Evolutionary conservation across 139 green algal genomes (phyloP).

Genomic region (Pleodorina starrii): DNA sequence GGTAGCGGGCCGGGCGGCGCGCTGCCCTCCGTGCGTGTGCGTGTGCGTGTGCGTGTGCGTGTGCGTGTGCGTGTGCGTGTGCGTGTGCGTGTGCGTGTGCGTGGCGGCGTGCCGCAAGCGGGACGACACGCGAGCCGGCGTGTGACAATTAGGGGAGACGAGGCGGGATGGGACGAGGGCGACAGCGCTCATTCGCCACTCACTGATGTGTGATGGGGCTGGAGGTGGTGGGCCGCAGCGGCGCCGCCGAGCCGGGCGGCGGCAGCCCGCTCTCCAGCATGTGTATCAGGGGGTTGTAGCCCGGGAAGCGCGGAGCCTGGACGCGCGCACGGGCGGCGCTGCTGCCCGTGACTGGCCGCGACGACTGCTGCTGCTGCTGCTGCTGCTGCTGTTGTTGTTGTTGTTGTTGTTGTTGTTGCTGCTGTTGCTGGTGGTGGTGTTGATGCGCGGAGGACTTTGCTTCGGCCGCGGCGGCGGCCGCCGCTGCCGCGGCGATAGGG

Average conservation of each 20-base stretch:
- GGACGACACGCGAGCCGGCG: no score
- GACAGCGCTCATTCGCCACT: no score
- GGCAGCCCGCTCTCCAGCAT: conserved; percentile 8
- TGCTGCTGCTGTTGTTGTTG: background rate
- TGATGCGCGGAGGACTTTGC: no score
- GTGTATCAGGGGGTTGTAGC: conserved; percentile 50
- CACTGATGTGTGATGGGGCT: conserved; percentile 43
- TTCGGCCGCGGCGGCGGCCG: background rate
- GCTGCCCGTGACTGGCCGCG: background rate
- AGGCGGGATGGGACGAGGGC: no score
- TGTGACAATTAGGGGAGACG: no score
- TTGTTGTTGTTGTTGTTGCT: background rate
- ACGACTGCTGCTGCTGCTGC: background rate
- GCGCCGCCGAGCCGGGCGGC: background rate
- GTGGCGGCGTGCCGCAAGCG: no score
- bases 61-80: no score
- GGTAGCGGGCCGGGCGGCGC: no score
- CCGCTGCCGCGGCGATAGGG: background rate
- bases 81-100: no score
- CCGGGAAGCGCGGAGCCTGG: conserved; percentile 16
- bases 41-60: no score
- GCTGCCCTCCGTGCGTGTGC: no score
- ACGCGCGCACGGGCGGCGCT: background rate
- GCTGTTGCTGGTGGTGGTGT: no score
- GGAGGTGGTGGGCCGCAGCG: background rate